Conservation (phyloP, 2,329 filamentous ascomycete species). For the Ambrosiella xylebori region DNA sequence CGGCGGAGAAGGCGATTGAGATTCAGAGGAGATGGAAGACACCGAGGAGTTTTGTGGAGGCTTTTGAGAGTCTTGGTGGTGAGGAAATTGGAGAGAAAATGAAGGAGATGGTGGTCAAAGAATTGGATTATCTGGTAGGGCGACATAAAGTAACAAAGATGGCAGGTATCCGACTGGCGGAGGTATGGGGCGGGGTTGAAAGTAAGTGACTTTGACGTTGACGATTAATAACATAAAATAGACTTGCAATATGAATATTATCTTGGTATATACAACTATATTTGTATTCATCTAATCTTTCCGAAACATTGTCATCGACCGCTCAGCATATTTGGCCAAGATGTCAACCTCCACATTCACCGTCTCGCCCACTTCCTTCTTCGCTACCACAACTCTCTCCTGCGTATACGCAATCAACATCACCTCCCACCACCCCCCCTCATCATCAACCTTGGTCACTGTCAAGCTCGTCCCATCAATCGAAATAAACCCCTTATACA, state of each 20-base stretch:
- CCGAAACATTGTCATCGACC: slow-evolving; percentile 63
- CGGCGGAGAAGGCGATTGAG: slow-evolving; percentile 61
- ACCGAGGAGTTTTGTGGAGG: slow-evolving; percentile 52
- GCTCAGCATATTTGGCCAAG: slow-evolving; percentile 71
- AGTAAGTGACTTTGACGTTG: not conserved
- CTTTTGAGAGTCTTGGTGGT: slow-evolving; percentile 41
- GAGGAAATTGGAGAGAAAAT: slow-evolving; percentile 24
- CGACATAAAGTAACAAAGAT: slow-evolving; percentile 50
- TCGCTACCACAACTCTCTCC: slow-evolving; percentile 69
- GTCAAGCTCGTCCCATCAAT: slow-evolving; percentile 92
- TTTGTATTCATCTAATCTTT: not conserved
- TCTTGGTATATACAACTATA: not conserved
- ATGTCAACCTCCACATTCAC: slow-evolving; percentile 93
- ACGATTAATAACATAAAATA: slow-evolving; percentile 14
- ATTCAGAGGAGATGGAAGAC: slow-evolving; percentile 68
- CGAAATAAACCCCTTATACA: slow-evolving; percentile 91
- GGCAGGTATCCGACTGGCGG: slow-evolving; percentile 52
- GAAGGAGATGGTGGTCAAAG: slow-evolving; percentile 40
- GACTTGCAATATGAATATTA: not conserved
- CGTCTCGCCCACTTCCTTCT: slow-evolving; percentile 60
- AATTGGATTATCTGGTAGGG: slow-evolving; percentile 41
- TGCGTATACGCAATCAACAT: slow-evolving; percentile 98
- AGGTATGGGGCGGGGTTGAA: slow-evolving; percentile 43
- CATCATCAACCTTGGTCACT: slow-evolving; percentile 70
- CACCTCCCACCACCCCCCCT: slow-evolving; percentile 72